Conservation (phyloP, 2,329 filamentous ascomycete species). For the Lachnellula subtilissima region DNA sequence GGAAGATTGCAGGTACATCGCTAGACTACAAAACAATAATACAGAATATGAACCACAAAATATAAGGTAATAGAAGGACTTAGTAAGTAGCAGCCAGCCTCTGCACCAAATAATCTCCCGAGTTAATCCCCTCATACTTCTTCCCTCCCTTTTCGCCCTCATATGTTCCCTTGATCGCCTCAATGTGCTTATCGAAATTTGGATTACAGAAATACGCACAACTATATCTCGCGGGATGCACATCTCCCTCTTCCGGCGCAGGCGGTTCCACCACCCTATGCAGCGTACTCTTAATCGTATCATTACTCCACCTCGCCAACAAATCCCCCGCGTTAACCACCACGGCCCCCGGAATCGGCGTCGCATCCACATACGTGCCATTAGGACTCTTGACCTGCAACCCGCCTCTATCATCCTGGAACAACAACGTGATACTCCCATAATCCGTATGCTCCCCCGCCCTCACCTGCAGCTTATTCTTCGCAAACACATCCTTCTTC, state of each 20-base stretch:
- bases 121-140: slow-evolving; percentile 75
- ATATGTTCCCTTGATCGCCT: slow-evolving; percentile 62
- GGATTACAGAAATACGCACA: slow-evolving; percentile 80
- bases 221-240: slow-evolving; percentile 74
- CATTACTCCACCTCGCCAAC: slow-evolving; percentile 83
- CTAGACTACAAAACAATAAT: neutral
- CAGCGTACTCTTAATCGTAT: slow-evolving; percentile 83
- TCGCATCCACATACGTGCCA: slow-evolving; percentile 76
- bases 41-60: neutral
- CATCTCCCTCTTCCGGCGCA: slow-evolving; percentile 43
- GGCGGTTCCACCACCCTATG: slow-evolving; percentile 89
- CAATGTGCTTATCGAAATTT: slow-evolving; percentile 57
- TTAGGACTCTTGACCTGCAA: slow-evolving; percentile 61
- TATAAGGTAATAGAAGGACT: neutral
- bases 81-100: slow-evolving; percentile 71
- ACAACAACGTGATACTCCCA: slow-evolving; percentile 47
- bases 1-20: neutral
- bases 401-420: slow-evolving; percentile 49
- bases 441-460: slow-evolving; percentile 52
- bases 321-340: slow-evolving; percentile 89
- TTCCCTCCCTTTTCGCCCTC: slow-evolving; percentile 55
- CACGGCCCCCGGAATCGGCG: slow-evolving; percentile 73
- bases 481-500: slow-evolving; percentile 41
- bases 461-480: slow-evolving; percentile 45
- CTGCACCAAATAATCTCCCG: slow-evolving; percentile 75